Percentiles rank a stretch among this genome's conserved stretches.
Conservation (phyloP, 1,284 basidiomycete genomes). For the Ceratobasidium sp. region DNA sequence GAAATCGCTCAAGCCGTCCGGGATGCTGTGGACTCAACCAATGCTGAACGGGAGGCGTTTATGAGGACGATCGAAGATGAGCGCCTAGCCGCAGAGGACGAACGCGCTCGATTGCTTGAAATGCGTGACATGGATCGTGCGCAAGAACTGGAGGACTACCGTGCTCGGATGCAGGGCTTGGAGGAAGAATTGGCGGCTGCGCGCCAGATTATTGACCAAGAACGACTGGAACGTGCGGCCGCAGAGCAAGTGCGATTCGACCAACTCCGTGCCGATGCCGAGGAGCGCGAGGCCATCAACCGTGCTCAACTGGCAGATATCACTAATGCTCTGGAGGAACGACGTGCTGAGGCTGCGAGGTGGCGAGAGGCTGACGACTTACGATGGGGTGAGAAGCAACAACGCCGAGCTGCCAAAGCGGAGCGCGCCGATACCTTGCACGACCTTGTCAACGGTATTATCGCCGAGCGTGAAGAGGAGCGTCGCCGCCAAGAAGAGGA, state of each 20-base stretch:
- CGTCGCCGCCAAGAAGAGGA: constrained; percentile 49
- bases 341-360: constrained; percentile 47
- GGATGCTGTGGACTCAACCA: constrained; percentile 43
- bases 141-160: constrained; percentile 47
- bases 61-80: constrained; percentile 36
- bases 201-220: constrained; percentile 41
- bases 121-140: constrained; percentile 45
- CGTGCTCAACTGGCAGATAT: constrained; percentile 48
- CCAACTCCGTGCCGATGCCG: constrained; percentile 37
- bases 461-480: constrained; percentile 50
- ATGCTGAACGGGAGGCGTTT: constrained; percentile 24
- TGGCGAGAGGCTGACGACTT: constrained; percentile 50
- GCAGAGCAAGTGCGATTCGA: constrained; percentile 48
- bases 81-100: constrained; percentile 45
- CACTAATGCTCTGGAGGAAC: constrained; percentile 49
- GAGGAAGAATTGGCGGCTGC: constrained; percentile 49
- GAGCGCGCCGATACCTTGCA: constrained; percentile 49
- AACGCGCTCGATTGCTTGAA: constrained; percentile 30
- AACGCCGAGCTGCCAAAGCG: constrained; percentile 48
- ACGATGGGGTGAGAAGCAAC: constrained; percentile 47
- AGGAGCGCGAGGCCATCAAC: constrained; percentile 47
- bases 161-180: constrained; percentile 48
- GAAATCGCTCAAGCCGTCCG: constrained; percentile 46
- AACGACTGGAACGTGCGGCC: constrained; percentile 46
- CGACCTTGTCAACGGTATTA: constrained; percentile 49